These are phyloP conservation scores for Hypoxylon crocopeplum DNA, from an alignment of 495 filamentous ascomycete genomes.

Conservation along the genomic window DNA sequence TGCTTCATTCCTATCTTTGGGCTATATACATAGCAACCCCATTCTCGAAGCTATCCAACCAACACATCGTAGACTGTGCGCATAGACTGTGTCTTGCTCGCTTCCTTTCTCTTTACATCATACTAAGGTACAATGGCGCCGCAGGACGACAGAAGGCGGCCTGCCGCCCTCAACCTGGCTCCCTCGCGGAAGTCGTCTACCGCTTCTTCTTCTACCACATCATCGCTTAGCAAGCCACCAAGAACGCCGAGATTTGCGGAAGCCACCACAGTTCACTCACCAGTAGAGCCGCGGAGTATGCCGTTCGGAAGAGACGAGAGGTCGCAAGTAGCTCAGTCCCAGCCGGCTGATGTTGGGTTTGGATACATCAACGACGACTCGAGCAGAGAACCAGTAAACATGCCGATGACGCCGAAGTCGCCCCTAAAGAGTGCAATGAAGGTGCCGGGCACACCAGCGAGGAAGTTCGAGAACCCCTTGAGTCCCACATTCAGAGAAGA, in stretches of 20 bases:
- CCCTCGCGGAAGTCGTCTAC: slow-evolving; percentile 56
- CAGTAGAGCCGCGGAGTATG: slow-evolving; percentile 67
- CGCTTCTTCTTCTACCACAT: slow-evolving; percentile 59
- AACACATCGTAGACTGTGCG: slow-evolving; percentile 32
- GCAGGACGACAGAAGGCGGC: slow-evolving; percentile 58
- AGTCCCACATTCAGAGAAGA: slow-evolving; percentile 92
- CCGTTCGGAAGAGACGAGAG: slow-evolving; percentile 72
- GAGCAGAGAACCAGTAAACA: slow-evolving; percentile 54
- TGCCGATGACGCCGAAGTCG: slow-evolving; percentile 70
- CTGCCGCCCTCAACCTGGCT: slow-evolving; percentile 54
- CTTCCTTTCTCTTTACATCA: slow-evolving; percentile 30
- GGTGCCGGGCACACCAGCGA: slow-evolving; percentile 77
- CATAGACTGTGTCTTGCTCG: slow-evolving; percentile 44
- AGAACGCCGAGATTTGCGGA: slow-evolving; percentile 89
- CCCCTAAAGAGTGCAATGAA: slow-evolving; percentile 87
- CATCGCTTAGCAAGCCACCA: slow-evolving; percentile 76
- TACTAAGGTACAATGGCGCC: slow-evolving; percentile 35
- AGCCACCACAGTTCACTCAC: slow-evolving; percentile 86
- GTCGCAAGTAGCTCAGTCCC: slow-evolving; percentile 64
- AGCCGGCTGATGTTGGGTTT: slow-evolving; percentile 87
- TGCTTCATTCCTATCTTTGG: slow-evolving; percentile 41
- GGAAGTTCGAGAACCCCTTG: slow-evolving; percentile 68
- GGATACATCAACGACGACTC: slow-evolving; percentile 77
- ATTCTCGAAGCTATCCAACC: slow-evolving; percentile 26
- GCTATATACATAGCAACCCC: slow-evolving; percentile 26